Evolutionary conservation across 2,329 filamentous ascomycete genomes (phyloP), one percentile per base, ranked within the genome.

Genomic region (Paramyrothecium sp.): DNA sequence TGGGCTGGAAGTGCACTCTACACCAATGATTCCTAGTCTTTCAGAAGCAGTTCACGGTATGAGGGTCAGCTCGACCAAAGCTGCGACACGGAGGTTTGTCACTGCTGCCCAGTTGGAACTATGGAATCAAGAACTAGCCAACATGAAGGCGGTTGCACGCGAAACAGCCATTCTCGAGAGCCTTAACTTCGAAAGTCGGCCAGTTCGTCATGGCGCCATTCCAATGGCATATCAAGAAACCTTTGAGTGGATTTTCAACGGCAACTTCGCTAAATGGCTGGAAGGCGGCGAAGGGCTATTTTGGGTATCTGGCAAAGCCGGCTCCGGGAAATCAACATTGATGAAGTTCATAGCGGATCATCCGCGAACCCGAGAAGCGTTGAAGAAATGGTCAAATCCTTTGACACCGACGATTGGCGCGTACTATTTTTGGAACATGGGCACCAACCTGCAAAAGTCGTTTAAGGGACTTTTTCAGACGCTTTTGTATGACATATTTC

Each of bases 401-500:
- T 30, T 46, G 33, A 26, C 51, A n/a, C 57, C 56, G 20, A 38
- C 54, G 5, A 54, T 41, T n/a, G 56, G 49, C 13, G 51, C 49
- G 16, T 44, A 44, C 13, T 44, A 44, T 34, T 59, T 59, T 34
- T 57, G 57, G 55, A 59, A 34, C 7, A 51, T 49, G 1, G 57
- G 57, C 5, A 57, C 47, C 16, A 16, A 51, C 11, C 54, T 59
- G 10, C 57, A 57, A 11, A 58, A 59, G 16, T 57, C 51, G 0
- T 50, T 44, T 12, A 7, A 44, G n/a, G 38, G 38, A 54, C 55
- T 64, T 0, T 52, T 59, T 1, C 55, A 57, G 8, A 58, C 62
- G 2, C 53, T 66, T 1, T 23, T 60, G 12, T 51, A 54, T n/a
- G 52, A 60, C 20, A 63, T 64, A 7, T 22, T 59, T 5, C 26